Evolutionary conservation across 352 stramenopile genomes (phyloP).

Genomic region (Pythium brassicae): DNA sequence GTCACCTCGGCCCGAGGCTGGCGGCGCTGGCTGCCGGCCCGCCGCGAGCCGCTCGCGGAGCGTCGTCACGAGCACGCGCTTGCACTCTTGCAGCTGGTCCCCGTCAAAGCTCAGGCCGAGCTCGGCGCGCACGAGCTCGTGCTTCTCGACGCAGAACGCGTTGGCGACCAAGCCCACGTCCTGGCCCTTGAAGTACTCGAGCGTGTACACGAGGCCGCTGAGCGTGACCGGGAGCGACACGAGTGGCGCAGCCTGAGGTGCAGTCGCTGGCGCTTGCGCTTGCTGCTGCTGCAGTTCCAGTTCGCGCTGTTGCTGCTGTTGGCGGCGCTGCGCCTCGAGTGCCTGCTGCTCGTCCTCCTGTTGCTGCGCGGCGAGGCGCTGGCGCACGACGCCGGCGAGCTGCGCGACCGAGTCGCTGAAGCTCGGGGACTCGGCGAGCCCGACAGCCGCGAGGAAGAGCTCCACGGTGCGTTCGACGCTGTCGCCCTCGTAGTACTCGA

Average conservation of each 20-base stretch:
- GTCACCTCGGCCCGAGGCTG: conserved; percentile 13
- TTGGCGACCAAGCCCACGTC: conserved; percentile 53
- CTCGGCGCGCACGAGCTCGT: conserved; percentile 48
- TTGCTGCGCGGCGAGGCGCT: conserved; percentile 20
- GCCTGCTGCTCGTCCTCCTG: conserved; percentile 16
- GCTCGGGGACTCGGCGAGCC: conserved; percentile 29
- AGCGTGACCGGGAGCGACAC: conserved; percentile 65
- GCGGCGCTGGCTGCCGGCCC: conserved; percentile 10
- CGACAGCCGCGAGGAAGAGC: conserved; percentile 49
- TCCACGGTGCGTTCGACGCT: conserved; percentile 63
- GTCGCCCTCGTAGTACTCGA: conserved; percentile 75
- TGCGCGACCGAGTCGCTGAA: conserved; percentile 41
- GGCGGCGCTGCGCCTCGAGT: conserved; percentile 3
- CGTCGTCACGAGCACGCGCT: conserved; percentile 39
- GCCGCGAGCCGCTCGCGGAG: conserved; percentile 6
- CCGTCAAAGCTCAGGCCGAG: conserved; percentile 49
- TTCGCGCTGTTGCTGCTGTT: not conserved
- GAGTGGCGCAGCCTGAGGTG: conserved; percentile 15
- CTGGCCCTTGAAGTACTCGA: conserved; percentile 65
- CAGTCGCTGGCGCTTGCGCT: conserved; percentile 3
- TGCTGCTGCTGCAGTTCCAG: conserved; percentile 3
- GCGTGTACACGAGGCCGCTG: conserved; percentile 41
- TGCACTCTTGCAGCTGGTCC: conserved; percentile 56
- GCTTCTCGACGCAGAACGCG: conserved; percentile 69
- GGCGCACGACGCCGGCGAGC: conserved; percentile 33